phyloP scores from a whole-genome alignment of 2,329 filamentous ascomycete genomes.

The Monosporascus sp. region DNA sequence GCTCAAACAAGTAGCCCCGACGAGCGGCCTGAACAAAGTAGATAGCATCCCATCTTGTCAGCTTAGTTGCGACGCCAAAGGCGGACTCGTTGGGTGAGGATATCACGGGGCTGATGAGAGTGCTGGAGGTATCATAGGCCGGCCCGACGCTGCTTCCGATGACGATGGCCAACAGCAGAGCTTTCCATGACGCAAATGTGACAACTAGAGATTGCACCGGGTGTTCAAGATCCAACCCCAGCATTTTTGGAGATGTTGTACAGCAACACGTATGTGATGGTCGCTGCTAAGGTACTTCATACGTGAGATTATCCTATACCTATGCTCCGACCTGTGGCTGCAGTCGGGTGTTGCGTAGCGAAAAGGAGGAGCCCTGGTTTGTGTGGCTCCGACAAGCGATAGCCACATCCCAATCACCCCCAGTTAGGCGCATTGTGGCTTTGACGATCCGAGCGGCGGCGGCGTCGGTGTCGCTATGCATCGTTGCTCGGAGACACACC shows the following conservation, averaged over 20 bases:
- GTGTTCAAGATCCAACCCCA: constrained; percentile 6
- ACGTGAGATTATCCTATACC: too few relatives aligned
- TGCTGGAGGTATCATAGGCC: constrained; percentile 75
- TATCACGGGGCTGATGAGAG: constrained; percentile 42
- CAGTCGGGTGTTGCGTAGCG: too few relatives aligned
- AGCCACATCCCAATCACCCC: too few relatives aligned
- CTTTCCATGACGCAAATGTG: constrained; percentile 62
- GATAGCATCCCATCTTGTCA: constrained; percentile 77
- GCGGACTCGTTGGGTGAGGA: constrained; percentile 24
- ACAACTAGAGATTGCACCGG: constrained; percentile 23
- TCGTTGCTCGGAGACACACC: too few relatives aligned
- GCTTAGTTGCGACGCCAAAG: constrained; percentile 42
- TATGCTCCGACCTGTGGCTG: too few relatives aligned
- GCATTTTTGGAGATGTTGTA: constrained; percentile 10
- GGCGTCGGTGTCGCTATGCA: too few relatives aligned
- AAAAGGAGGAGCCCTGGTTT: too few relatives aligned
- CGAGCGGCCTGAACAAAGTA: constrained; percentile 64
- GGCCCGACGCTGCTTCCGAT: constrained; percentile 45
- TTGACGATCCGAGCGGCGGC: too few relatives aligned
- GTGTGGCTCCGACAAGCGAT: too few relatives aligned
- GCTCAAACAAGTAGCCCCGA: constrained; percentile 66
- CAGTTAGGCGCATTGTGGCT: too few relatives aligned
- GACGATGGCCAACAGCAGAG: constrained; percentile 58
- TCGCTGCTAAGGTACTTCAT: too few relatives aligned
- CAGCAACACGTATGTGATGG: too few relatives aligned